Evolutionary conservation across 2,329 filamentous ascomycete species (phyloP), one percentile per base, ranked within the genome.

Genomic region (Chrysosporium queenslandicum): DNA sequence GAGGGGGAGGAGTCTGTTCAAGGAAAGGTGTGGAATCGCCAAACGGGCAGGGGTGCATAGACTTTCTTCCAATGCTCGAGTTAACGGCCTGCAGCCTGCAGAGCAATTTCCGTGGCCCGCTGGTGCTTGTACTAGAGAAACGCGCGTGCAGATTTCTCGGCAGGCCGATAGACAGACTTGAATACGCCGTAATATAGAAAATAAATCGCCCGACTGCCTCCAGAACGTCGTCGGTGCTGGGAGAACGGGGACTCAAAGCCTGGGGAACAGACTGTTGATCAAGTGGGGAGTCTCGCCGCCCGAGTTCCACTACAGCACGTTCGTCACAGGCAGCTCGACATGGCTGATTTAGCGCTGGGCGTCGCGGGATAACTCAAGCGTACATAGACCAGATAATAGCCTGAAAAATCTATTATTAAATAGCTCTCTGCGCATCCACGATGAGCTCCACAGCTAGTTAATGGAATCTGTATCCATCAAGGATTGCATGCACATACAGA

Each of bases 11-110:
- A 25, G 16, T 40, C 47, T 27, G 37, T 42, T 50, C 47, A 50
- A 18, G 47, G 47, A 41, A 50, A 50, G 37, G 47, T 34, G 47
- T 50, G 36, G 23, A 32, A 50, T 47, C 12, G 45, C 29, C n/a
- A 32, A 34, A 32, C 47, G 25, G 39, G 47, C 46, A 49, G 46
- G 47, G 46, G 16, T 9, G 34, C 42, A 16, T 50, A 34, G 40
- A 43, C 40, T 29, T 43, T 43, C 12, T 29, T 12, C 14, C 37
- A 21, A 16, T 27, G 8, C 40, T 9, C 12, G n/a, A n/a, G 9
- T 16, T 29, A 43, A 43, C 4, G 40, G 16, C 21, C 40, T 29
- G 40, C 40, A 43, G 6, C 4, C 21, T n/a, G n/a, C n/a, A n/a
- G n/a, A n/a, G n/a, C n/a, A n/a, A 16, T 43, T 3, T 43, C 40